Base-by-base conservation (phyloP, 2,329 filamentous ascomycete genomes). In the Fusarium mangiferae region DNA sequence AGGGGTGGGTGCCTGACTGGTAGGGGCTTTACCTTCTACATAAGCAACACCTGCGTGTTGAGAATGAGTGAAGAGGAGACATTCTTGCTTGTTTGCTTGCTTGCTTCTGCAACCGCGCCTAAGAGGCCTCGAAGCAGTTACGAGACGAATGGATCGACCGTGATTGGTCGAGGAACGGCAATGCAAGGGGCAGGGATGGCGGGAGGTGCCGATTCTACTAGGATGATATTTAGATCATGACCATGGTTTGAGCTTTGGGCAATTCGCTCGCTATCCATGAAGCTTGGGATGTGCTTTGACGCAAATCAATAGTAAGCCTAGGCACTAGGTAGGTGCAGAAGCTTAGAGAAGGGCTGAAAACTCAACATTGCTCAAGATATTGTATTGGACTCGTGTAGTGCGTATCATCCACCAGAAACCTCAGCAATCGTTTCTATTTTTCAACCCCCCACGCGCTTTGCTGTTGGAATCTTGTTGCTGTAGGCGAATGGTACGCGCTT, bases 181-280 rank as follows among this genome's bases (percentile, higher is more conserved):
- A 72, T 67, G 73, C 75, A 77, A 73, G 68, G 75, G 66, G 35
- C 62, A 68, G 57, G 75, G 68, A 46, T 70, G 28, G 26, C 33
- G 41, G 36, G 56, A 66, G 46, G 26, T 26, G 26, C 26, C 26
- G 26, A 26, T 26, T 26, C 26, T 26, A 26, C 59, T 35, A 42
- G 39, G 66, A 49, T 55, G 30, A 30, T 38, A 61, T 22, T 61
- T 35, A 55, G 24, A 42, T 17, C 38, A 62, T 46, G 56, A 55
- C 26, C 46, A 45, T 41, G 38, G 15, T 20, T 46, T 66, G 41
- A 36, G 36, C 38, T 24, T 35, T 38, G 26, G 36, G 33, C n/a
- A 56, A 59, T 35, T 18, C 17, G 13, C 42, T 33, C 20, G 24
- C 60, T 38, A 41, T 57, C 30, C 30, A 22, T 44, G n/a, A 42